A percentile compares a stretch with the other conserved stretches of the same genome.
These are phyloP conservation scores for Angomonas ambiguus DNA, from an alignment of 208 protist genomes.

Conservation along the genomic window DNA sequence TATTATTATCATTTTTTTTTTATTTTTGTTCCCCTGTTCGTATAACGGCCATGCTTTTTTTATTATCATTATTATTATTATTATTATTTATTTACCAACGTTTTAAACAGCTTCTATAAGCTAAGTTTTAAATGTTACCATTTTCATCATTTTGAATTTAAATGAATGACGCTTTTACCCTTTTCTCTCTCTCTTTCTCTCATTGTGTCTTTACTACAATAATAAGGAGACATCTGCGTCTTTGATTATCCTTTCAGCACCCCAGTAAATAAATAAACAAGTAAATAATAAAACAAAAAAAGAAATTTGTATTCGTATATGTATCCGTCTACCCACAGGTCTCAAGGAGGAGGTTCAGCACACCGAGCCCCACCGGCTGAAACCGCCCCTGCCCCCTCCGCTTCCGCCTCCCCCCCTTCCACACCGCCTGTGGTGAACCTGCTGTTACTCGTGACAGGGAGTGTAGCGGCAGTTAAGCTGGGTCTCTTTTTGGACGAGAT, in stretches of 20 bases:
- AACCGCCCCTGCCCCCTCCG: no score
- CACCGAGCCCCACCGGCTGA: no score
- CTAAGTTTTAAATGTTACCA: no score
- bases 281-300: slow-evolving; percentile 1
- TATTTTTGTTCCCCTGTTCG: slow-evolving; percentile 1
- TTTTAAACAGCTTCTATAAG: no score
- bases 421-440: no score
- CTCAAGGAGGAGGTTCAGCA: no score
- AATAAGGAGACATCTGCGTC: background rate
- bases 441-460: slow-evolving; percentile 81
- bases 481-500: slow-evolving; percentile 78
- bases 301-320: background rate
- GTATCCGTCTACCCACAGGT: no score
- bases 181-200: background rate
- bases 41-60: no score
- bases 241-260: background rate
- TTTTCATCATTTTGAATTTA: background rate
- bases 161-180: background rate
- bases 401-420: no score
- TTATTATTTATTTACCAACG: no score
- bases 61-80: background rate
- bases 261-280: background rate
- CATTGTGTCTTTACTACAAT: background rate
- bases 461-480: slow-evolving; percentile 86
- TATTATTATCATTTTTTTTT: background rate